Evolutionary conservation across 176 grass and related monocot species (phyloP), one percentile per base, ranked within the genome.

Genomic region (Rhynchospora tenuis): DNA sequence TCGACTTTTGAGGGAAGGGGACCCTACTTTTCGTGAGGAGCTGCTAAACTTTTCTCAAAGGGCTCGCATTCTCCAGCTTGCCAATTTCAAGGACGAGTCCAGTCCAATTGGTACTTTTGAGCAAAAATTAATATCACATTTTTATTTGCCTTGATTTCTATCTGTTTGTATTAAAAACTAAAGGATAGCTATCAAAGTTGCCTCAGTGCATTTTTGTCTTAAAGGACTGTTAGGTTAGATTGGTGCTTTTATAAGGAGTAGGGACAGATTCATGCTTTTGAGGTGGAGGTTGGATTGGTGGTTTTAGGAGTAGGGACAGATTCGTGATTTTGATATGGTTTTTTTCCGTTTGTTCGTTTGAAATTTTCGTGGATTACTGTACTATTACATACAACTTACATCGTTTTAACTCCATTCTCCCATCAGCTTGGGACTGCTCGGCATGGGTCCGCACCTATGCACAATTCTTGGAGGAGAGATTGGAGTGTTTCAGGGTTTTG

Each of bases 71-170:
- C 84, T 95, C 88, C 95, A 98, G 86, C 50, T 95, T 56, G 91
- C 92, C 47, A 98, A 93, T 85, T 95, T 98, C 92, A 98, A 98
- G 89, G 95, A 98, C 80, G 88, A 98, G 63, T 98, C 95, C 11
- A 95, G 84, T 65, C 88, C 95, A n/a, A 80, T 98, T 62, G 95
- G 95, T 98, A 80, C 46, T 66, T 81, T 81, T 28, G 17, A 77
- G 55, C 2, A 56, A 56, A 77, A 55, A 26, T 54, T 15, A 15
- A 4, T 26, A 52, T 55, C 48, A 13, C 73, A 55, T 77, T 77
- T 75, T 76, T 4, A 54, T 14, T 43, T n/a, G 8, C 48, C 73
- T 56, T 5, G 11, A 15, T 77, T 77, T 55, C 59, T 28, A 31
- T 77, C 24, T 26, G 31, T 17, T 28, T 6, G 50, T 29, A 77